Conservation (phyloP, 306 rosid genomes). For the Gynostemma pentaphyllum region DNA sequence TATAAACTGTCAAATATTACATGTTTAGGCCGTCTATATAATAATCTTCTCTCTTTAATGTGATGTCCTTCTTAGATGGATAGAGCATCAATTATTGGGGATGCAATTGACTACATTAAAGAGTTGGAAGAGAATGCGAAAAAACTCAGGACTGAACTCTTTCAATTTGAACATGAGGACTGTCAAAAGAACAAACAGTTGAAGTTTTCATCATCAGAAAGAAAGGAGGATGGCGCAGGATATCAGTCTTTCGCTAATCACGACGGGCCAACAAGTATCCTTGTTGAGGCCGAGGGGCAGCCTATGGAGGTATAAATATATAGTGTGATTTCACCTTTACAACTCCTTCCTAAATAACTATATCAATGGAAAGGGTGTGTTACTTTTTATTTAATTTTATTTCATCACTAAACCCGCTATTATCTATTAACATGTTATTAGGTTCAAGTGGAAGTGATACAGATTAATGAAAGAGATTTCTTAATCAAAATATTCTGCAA, state of each 20-base stretch:
- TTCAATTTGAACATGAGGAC: constrained; percentile 37
- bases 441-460: constrained; percentile 60
- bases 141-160: constrained; percentile 37
- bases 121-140: constrained; percentile 39
- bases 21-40: not conserved
- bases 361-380: not conserved
- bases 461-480: constrained; percentile 30
- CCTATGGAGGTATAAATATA: constrained; percentile 29
- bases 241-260: constrained; percentile 14
- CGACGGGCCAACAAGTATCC: constrained; percentile 17
- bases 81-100: constrained; percentile 46
- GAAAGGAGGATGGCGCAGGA: constrained; percentile 15
- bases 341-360: not conserved
- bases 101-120: constrained; percentile 55
- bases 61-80: constrained; percentile 52
- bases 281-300: constrained; percentile 12
- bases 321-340: not conserved
- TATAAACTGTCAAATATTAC: not conserved
- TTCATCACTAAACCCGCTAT: not conserved
- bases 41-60: constrained; percentile 5
- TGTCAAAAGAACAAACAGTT: constrained; percentile 14
- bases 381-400: not conserved
- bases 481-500: constrained; percentile 36
- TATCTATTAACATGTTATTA: not conserved
- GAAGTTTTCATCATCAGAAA: constrained; percentile 8